A percentile compares a stretch with the other conserved stretches of the same genome.
Evolutionary conservation across 2,329 filamentous ascomycete species (phyloP).

Genomic region (Fusarium ramigenum): DNA sequence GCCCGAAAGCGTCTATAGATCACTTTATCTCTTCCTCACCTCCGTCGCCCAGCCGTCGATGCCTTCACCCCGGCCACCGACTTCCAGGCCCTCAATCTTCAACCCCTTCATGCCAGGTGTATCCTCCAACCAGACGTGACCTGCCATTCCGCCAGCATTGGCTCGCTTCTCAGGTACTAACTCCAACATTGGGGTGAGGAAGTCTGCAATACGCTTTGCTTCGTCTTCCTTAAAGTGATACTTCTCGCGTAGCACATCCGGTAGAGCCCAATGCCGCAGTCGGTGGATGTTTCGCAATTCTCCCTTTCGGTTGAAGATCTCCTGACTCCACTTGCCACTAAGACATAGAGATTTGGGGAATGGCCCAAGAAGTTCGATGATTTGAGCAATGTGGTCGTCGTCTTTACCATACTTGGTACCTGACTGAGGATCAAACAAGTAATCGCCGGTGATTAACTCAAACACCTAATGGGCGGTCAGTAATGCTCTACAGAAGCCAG

Average conservation of each 20-base stretch:
- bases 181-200: constrained; percentile 91
- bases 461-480: constrained; percentile 74
- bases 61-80: constrained; percentile 86
- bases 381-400: constrained; percentile 98
- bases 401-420: constrained; percentile 99
- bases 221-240: constrained; percentile 93
- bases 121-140: constrained; percentile 82
- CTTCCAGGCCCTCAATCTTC: constrained; percentile 75
- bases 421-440: constrained; percentile 97
- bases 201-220: constrained; percentile 78
- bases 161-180: constrained; percentile 87
- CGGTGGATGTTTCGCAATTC: constrained; percentile 98
- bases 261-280: constrained; percentile 92
- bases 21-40: constrained; percentile 77
- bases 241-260: constrained; percentile 93
- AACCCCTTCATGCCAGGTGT: constrained; percentile 89
- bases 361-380: constrained; percentile 93
- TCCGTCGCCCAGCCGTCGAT: constrained; percentile 95
- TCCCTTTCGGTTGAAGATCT: constrained; percentile 98
- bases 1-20: constrained; percentile 29
- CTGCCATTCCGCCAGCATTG: constrained; percentile 95
- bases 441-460: constrained; percentile 97
- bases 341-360: constrained; percentile 94
- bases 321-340: constrained; percentile 95
- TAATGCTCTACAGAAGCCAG: not conserved